These are phyloP conservation scores for Digitaria exilis DNA, from an alignment of 202 grass and related monocot genomes.

Conservation along the genomic window DNA sequence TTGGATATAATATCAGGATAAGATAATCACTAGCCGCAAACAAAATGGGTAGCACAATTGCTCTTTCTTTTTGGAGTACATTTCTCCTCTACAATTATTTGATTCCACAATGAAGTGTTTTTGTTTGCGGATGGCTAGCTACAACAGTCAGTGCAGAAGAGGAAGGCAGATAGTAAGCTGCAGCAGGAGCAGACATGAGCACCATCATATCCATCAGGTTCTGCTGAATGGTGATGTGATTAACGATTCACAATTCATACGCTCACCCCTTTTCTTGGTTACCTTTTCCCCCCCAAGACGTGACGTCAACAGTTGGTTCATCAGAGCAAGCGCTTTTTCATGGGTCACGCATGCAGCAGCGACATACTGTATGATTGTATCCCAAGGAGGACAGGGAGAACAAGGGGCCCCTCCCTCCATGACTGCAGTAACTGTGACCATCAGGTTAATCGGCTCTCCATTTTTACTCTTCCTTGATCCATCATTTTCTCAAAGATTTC, in stretches of 20 bases:
- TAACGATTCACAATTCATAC: neutral
- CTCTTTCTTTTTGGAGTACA: too few relatives aligned
- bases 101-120: too few relatives aligned
- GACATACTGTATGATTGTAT: too few relatives aligned
- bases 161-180: too few relatives aligned
- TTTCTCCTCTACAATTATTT: too few relatives aligned
- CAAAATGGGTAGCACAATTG: too few relatives aligned
- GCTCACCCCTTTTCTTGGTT: neutral
- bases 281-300: neutral
- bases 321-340: neutral
- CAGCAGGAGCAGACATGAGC: constrained; percentile 20
- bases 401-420: constrained; percentile 53
- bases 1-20: neutral
- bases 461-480: neutral
- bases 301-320: neutral
- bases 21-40: neutral
- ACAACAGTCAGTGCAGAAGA: too few relatives aligned
- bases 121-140: too few relatives aligned
- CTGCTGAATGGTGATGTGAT: too few relatives aligned
- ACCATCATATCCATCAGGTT: constrained; percentile 70
- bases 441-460: constrained; percentile 12
- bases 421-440: constrained; percentile 64
- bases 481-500: neutral
- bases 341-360: too few relatives aligned
- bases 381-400: constrained; percentile 58